phyloP scores from a whole-genome alignment of 1,139 yeast genomes.

The Lodderomyces orthopsilosis region DNA sequence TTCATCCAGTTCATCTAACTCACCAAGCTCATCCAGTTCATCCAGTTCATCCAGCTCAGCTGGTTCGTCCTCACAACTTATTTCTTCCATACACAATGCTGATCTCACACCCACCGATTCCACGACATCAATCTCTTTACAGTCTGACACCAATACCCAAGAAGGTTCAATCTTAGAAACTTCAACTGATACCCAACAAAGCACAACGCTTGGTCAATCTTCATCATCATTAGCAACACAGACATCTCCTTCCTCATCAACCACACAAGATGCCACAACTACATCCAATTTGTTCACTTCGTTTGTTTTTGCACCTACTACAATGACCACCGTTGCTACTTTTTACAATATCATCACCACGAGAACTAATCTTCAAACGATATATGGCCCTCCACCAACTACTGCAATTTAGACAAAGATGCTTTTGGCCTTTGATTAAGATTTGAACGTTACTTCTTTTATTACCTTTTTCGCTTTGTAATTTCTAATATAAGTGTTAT shows the following conservation, averaged over 20 bases:
- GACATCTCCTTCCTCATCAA: constrained; percentile 3
- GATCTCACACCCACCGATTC: background rate
- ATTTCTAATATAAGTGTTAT: background rate
- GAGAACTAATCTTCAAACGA: constrained; percentile 10
- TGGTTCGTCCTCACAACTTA: background rate
- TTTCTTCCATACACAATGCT: background rate
- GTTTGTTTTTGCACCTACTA: constrained; percentile 13
- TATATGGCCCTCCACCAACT: constrained; percentile 13
- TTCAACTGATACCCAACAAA: constrained; percentile 3
- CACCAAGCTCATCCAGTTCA: constrained; percentile 2
- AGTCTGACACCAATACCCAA: constrained; percentile 2
- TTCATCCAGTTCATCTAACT: constrained; percentile 5
- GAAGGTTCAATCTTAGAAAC: background rate
- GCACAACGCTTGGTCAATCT: constrained; percentile 1
- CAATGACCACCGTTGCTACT: constrained; percentile 13
- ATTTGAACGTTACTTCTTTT: too few relatives aligned
- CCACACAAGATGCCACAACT: constrained; percentile 1
- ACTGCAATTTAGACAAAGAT: constrained; percentile 3
- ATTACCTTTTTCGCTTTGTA: background rate
- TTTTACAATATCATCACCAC: constrained; percentile 11
- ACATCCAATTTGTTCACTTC: constrained; percentile 7
- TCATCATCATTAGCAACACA: constrained; percentile 5
- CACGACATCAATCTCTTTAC: background rate
- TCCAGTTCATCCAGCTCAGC: constrained; percentile 9
- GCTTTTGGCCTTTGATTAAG: too few relatives aligned